phyloP scores from a whole-genome alignment of 2,329 filamentous ascomycete genomes.

The Coniochaeta ligniaria region DNA sequence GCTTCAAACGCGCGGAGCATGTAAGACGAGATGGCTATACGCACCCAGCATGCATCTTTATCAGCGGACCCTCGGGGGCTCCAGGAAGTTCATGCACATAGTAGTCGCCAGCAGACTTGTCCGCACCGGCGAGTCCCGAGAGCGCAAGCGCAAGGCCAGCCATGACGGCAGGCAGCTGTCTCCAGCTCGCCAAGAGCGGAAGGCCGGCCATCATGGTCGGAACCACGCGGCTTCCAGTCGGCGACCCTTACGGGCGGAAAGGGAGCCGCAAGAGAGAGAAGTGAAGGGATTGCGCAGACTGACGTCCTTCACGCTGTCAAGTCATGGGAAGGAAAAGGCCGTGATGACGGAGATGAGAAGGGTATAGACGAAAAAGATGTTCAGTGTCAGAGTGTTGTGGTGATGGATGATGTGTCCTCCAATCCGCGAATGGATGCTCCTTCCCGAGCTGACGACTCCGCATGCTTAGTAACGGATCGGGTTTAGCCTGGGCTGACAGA shows the following conservation, averaged over 20 bases:
- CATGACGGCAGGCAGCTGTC: constrained; percentile 15
- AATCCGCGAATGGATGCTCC: neutral
- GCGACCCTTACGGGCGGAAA: neutral
- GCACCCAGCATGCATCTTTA: constrained; percentile 99
- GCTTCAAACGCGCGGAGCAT: constrained; percentile 21
- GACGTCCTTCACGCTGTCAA: neutral
- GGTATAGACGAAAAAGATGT: neutral
- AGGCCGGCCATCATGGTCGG: constrained; percentile 15
- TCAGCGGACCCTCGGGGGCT: constrained; percentile 65
- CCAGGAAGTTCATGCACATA: constrained; percentile 83
- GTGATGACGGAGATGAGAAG: neutral
- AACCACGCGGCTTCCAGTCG: neutral
- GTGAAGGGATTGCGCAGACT: neutral
- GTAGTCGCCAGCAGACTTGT: constrained; percentile 71
- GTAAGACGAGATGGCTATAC: neutral
- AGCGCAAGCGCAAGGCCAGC: constrained; percentile 28
- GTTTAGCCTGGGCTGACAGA: neutral
- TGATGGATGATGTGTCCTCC: neutral
- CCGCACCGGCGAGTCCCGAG: constrained; percentile 26
- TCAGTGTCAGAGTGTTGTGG: neutral
- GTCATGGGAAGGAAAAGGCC: neutral
- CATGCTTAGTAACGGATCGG: neutral
- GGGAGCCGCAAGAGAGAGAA: neutral
- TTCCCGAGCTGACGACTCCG: neutral
- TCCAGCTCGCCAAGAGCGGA: constrained; percentile 14